Conservation (phyloP, 805 yeast genomes). For the Candida loeiensis region DNA sequence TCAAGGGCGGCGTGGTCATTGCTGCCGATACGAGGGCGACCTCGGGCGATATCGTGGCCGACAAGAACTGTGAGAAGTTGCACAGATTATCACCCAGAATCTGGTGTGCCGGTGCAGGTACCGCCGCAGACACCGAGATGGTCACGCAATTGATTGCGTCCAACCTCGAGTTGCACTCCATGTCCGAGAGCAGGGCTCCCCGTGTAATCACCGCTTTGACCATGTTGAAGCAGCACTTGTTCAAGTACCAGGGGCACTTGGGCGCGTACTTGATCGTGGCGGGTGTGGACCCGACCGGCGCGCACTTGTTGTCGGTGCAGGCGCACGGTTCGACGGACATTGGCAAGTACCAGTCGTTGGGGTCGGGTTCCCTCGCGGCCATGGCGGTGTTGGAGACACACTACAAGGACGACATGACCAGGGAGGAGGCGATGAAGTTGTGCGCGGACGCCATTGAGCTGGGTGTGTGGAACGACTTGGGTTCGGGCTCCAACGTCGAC, state of each 20-base stretch:
- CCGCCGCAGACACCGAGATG: conserved; percentile 99
- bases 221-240: conserved; percentile 89
- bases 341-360: conserved; percentile 87
- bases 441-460: conserved; percentile 93
- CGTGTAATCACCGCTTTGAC: conserved; percentile 92
- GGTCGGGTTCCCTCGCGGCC: conserved; percentile 97
- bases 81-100: conserved; percentile 86
- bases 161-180: conserved; percentile 84
- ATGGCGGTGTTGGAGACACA: conserved; percentile 93
- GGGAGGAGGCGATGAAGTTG: conserved; percentile 86
- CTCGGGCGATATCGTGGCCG: conserved; percentile 94
- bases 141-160: conserved; percentile 92
- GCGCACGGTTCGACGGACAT: conserved; percentile 98
- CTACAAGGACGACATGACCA: conserved; percentile 75
- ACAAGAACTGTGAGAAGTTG: conserved; percentile 94
- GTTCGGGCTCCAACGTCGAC: conserved; percentile 98
- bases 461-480: conserved; percentile 98
- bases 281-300: conserved; percentile 95
- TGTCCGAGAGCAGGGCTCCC: conserved; percentile 81
- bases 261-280: conserved; percentile 99
- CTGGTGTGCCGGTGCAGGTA: conserved; percentile 99
- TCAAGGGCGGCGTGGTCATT: conserved; percentile 90
- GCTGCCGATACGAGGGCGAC: conserved; percentile 99
- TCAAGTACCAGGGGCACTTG: conserved; percentile 94
- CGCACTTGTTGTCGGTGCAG: conserved; percentile 87